These are phyloP conservation scores for Pichia sp. DNA, from an alignment of 1,139 yeast genomes.

Conservation along the genomic window DNA sequence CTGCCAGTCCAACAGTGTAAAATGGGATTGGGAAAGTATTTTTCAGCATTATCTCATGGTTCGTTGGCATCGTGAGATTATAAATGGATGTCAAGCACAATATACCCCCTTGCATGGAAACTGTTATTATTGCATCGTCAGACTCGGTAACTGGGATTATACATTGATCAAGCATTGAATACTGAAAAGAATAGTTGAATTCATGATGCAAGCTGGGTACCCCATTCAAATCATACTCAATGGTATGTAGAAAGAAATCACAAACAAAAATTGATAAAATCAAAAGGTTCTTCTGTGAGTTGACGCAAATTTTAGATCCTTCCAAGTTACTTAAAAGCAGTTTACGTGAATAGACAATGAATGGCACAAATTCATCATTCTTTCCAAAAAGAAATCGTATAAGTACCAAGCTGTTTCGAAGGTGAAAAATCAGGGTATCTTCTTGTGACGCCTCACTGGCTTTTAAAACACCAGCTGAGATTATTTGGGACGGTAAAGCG, in stretches of 20 bases:
- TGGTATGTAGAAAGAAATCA: conserved; percentile 7
- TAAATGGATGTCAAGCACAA: conserved; percentile 2
- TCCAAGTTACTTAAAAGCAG: no score
- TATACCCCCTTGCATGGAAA: conserved; percentile 1
- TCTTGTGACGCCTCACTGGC: conserved; percentile 18
- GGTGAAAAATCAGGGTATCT: conserved; percentile 5
- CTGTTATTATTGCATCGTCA: conserved; percentile 9
- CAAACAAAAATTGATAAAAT: not conserved
- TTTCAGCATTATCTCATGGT: conserved; percentile 16
- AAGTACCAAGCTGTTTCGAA: conserved; percentile 17
- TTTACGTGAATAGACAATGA: conserved; percentile 2
- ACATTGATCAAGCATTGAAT: conserved; percentile 5
- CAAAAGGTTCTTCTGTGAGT: not conserved
- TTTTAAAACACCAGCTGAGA: conserved; percentile 24
- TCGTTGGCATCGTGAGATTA: conserved; percentile 1
- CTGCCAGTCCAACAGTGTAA: conserved; percentile 23
- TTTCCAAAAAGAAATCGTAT: conserved; percentile 18
- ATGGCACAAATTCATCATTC: not conserved
- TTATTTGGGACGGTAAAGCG: conserved; percentile 21
- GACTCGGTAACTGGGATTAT: conserved; percentile 4
- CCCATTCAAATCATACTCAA: conserved; percentile 16
- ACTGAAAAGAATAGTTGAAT: not conserved
- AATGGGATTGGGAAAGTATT: conserved; percentile 27
- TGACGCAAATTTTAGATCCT: not conserved
- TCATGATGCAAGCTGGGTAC: conserved; percentile 4